Evolutionary conservation across 202 grass and related monocot species (phyloP).

Genomic region (Elaeis oleifera): DNA sequence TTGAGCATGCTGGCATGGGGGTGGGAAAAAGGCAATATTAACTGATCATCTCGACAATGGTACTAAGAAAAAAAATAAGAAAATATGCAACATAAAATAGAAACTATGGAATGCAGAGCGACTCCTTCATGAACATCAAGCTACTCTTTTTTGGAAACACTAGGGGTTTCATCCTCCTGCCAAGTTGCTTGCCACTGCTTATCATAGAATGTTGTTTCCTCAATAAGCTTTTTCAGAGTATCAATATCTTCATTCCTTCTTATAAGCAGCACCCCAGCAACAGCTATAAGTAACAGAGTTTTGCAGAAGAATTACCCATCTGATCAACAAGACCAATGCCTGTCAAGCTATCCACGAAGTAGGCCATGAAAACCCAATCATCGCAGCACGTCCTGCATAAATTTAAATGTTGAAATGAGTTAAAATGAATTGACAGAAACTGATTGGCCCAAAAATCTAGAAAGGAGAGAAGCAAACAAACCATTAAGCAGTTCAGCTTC

Average conservation of each 20-base stretch:
- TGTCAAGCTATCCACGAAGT: conserved; percentile 89
- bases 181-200: conserved; percentile 97
- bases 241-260: conserved; percentile 83
- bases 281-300: conserved; percentile 73
- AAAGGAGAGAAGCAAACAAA: conserved; percentile 11
- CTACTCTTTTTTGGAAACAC: conserved; percentile 32
- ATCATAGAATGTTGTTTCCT: conserved; percentile 86
- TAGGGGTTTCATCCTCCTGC: conserved; percentile 50
- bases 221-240: conserved; percentile 61
- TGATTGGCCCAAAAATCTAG: too few relatives aligned
- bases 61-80: too few relatives aligned
- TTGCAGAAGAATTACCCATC: conserved; percentile 92
- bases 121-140: too few relatives aligned
- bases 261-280: conserved; percentile 57
- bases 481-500: conserved; percentile 93
- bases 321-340: conserved; percentile 82
- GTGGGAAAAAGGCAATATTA: too few relatives aligned
- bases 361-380: conserved; percentile 99
- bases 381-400: conserved; percentile 73
- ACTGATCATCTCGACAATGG: too few relatives aligned
- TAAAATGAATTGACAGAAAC: neutral
- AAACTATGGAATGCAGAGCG: too few relatives aligned
- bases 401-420: neutral
- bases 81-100: too few relatives aligned
- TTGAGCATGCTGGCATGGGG: too few relatives aligned